These are phyloP conservation scores for Candida arabinofermentans DNA, from an alignment of 805 yeast species.

Conservation along the genomic window DNA sequence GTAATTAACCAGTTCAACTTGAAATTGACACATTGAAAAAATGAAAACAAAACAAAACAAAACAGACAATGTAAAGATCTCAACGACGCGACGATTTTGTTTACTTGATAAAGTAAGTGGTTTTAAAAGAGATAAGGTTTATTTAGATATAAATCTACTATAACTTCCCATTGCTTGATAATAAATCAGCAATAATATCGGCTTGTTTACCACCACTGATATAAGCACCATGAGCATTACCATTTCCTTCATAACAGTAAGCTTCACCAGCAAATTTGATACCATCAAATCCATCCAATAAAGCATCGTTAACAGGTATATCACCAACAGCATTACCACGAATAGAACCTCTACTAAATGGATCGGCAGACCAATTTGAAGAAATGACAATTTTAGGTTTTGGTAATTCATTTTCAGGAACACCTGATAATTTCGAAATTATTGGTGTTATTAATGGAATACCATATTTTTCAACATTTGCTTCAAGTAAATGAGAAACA, in stretches of 20 bases:
- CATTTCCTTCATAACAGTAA: conserved; percentile 46
- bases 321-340: conserved; percentile 40
- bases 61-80: too few species aligned
- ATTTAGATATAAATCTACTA: too few species aligned
- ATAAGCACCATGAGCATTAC: conserved; percentile 56
- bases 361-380: conserved; percentile 47
- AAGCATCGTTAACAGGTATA: conserved; percentile 31
- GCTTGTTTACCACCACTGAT: conserved; percentile 48
- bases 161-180: too few species aligned
- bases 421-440: conserved; percentile 27
- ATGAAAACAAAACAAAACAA: too few species aligned
- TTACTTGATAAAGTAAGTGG: too few species aligned
- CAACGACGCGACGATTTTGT: too few species aligned
- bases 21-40: too few species aligned
- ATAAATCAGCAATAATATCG: conserved; percentile 3
- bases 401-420: conserved; percentile 18
- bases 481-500: conserved; percentile 43
- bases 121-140: too few species aligned
- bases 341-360: conserved; percentile 47
- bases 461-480: conserved; percentile 32
- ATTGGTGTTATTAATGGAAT: conserved; percentile 42
- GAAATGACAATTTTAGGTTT: conserved; percentile 24
- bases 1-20: too few species aligned
- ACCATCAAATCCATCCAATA: conserved; percentile 29
- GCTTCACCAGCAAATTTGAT: conserved; percentile 56